phyloP scores from a whole-genome alignment of 2,329 filamentous ascomycete species.

The Monascus ruber region DNA sequence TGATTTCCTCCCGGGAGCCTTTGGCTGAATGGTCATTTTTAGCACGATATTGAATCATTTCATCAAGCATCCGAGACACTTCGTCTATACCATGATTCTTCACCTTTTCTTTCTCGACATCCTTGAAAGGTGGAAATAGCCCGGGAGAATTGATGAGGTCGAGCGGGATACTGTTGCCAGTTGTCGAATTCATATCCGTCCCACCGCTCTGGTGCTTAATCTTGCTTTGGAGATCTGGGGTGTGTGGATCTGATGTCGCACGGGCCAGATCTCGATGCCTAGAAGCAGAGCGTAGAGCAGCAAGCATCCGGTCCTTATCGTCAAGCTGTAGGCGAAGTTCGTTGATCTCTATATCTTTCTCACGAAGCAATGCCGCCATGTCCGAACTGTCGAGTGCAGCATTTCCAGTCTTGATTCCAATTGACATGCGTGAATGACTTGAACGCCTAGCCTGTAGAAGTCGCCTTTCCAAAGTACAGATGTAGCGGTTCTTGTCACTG shows the following conservation, averaged over 20 bases:
- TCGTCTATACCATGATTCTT: constrained; percentile 68
- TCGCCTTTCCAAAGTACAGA: constrained; percentile 82
- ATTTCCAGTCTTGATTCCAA: constrained; percentile 54
- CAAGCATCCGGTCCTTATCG: constrained; percentile 89
- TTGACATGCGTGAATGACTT: constrained; percentile 77
- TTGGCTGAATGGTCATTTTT: constrained; percentile 63
- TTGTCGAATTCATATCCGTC: constrained; percentile 18
- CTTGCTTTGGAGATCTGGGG: constrained; percentile 19
- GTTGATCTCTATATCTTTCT: constrained; percentile 86
- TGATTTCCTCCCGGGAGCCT: constrained; percentile 55
- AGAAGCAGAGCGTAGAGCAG: constrained; percentile 72
- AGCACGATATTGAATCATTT: constrained; percentile 88
- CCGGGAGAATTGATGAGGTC: constrained; percentile 14
- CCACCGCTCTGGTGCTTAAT: constrained; percentile 16
- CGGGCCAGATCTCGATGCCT: constrained; percentile 77
- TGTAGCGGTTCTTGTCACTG: constrained; percentile 94
- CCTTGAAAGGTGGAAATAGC: constrained; percentile 20
- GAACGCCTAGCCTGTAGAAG: constrained; percentile 80
- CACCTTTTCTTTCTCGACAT: constrained; percentile 30
- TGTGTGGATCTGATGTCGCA: constrained; percentile 30
- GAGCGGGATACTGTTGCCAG: constrained; percentile 7
- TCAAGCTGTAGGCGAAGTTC: constrained; percentile 82
- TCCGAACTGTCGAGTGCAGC: constrained; percentile 71
- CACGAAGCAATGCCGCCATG: constrained; percentile 59
- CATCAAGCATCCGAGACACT: constrained; percentile 85